These are phyloP conservation scores for Apiospora arundinis DNA, from an alignment of 2,329 filamentous ascomycete species.

Conservation along the genomic window DNA sequence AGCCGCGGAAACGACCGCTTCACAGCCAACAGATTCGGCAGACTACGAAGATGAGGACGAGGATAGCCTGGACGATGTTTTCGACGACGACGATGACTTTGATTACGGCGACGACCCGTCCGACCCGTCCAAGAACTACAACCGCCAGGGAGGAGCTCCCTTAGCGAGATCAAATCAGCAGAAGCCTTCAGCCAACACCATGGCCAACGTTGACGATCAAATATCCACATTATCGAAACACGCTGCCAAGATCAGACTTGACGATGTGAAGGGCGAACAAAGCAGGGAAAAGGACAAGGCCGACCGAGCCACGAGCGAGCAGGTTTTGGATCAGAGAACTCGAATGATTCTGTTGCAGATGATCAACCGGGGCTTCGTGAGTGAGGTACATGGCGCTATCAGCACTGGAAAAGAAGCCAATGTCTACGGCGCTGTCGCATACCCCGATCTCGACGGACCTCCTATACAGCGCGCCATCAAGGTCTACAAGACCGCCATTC, in stretches of 20 bases:
- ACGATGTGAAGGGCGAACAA: slow-evolving; percentile 63
- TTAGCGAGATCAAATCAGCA: slow-evolving; percentile 78
- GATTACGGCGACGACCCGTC: slow-evolving; percentile 55
- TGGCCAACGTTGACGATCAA: slow-evolving; percentile 83
- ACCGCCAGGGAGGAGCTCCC: slow-evolving; percentile 68
- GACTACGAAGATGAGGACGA: slow-evolving; percentile 43
- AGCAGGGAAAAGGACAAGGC: slow-evolving; percentile 80
- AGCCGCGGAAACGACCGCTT: slow-evolving; percentile 23
- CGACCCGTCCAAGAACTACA: slow-evolving; percentile 87
- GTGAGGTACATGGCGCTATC: slow-evolving; percentile 92
- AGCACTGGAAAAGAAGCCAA: slow-evolving; percentile 98
- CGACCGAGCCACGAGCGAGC: slow-evolving; percentile 91
- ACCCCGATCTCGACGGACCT: slow-evolving; percentile 58
- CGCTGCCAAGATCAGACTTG: slow-evolving; percentile 83
- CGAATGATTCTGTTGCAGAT: slow-evolving; percentile 96
- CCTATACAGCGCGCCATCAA: slow-evolving; percentile 87
- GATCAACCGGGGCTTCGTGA: slow-evolving; percentile 89
- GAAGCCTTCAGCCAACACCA: slow-evolving; percentile 80
- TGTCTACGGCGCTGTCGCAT: slow-evolving; percentile 86
- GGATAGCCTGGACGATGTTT: slow-evolving; percentile 49
- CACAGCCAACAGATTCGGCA: slow-evolving; percentile 30
- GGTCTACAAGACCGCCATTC: slow-evolving; percentile 97
- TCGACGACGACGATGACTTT: slow-evolving; percentile 49
- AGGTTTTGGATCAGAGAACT: slow-evolving; percentile 91
- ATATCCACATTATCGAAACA: slow-evolving; percentile 84